These are phyloP conservation scores for Gossypium stocksii DNA, from an alignment of 345 rosid genomes.

Conservation along the genomic window DNA sequence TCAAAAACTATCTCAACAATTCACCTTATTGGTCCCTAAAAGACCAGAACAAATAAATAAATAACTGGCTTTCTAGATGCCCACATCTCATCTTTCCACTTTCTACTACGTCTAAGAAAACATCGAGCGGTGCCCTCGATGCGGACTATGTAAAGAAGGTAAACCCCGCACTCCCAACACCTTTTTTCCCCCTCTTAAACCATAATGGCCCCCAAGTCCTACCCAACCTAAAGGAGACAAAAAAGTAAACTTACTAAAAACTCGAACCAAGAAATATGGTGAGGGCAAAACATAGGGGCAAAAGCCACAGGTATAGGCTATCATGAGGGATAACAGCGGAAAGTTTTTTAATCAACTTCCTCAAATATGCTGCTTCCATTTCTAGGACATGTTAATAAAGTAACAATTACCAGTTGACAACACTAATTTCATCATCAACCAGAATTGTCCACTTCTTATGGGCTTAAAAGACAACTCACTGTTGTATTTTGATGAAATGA, in stretches of 20 bases:
- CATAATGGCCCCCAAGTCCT: background rate
- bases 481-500: constrained; percentile 37
- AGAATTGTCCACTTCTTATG: no score
- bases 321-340: background rate
- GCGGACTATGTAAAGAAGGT: background rate
- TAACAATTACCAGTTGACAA: constrained; percentile 15
- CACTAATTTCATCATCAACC: background rate
- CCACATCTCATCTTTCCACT: constrained; percentile 8
- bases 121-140: background rate
- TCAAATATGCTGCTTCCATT: constrained; percentile 16
- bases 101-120: background rate
- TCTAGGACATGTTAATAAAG: constrained; percentile 12
- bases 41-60: background rate
- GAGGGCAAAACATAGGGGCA: background rate
- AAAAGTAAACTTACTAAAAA: background rate
- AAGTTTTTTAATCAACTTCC: background rate
- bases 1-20: no score
- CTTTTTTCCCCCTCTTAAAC: background rate
- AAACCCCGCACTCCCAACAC: background rate
- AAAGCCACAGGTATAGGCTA: background rate
- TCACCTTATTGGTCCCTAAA: constrained; percentile 2
- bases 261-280: background rate
- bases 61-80: background rate
- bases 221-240: background rate
- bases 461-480: constrained; percentile 22